Base-by-base conservation (phyloP, 169 alveolate species). In the Plasmodium blacklocki region DNA sequence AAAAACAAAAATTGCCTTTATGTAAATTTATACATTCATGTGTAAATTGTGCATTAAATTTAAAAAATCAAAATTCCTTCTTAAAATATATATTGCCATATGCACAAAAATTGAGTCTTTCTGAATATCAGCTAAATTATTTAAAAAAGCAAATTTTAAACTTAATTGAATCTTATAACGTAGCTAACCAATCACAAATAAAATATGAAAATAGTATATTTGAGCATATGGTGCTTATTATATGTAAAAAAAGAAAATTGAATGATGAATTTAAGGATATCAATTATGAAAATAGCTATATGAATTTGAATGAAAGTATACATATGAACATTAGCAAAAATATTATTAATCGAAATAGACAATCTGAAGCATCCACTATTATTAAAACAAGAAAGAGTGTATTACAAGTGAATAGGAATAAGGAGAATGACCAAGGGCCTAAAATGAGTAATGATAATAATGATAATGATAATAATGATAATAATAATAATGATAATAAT, bases 1-100 rank as follows among this genome's bases (percentile, higher is more conserved):
- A 86, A 15, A 86, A 56, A 66, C 92, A 86, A 74, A 86, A 86
- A 59, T 54, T 86, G 12, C 92, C 92, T 6, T 43, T 86, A 29
- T 86, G 92, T 19, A 86, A 86, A 64, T 86, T 86, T 86, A 86
- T 86, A 21, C 92, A 71, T 74, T 70, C 92, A 4, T 72, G 92
- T 71, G 87, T 86, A 29, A 86, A 60, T 72, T 86, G 92, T 86
- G 92, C 92, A 7, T 58, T 86, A 29, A 86, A 86, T 64, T 54
- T 86, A 47, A 86, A 86, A 52, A 86, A 62, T 23, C 78, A 86
- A 60, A 86, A 86, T 86, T 29, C 86, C 14, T 86, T 86, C 50
- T 43, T 86, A 29, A 86, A 86, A 72, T 86, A 86, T 73, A 86
- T 86, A 15, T 52, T 86, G n/a, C 92, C 92, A 5, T 86, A 72